Conservation (phyloP, 2,329 filamentous ascomycete species). For the Leptographium wingfieldii region DNA sequence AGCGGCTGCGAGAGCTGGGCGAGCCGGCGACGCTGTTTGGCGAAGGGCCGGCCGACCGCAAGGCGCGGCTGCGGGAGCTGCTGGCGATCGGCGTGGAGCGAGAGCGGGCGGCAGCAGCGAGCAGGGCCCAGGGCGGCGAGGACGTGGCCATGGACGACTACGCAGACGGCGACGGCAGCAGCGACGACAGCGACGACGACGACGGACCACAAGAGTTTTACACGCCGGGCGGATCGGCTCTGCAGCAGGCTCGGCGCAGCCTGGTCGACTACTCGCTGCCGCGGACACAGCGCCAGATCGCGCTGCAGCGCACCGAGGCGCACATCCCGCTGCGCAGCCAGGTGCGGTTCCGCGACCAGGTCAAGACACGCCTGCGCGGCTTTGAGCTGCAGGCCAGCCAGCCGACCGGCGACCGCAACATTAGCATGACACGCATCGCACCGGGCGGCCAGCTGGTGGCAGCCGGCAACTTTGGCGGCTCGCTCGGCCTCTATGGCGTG, state of each 20-base stretch:
- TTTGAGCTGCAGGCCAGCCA: constrained; percentile 93
- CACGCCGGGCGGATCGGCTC: constrained; percentile 62
- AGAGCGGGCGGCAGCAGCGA: neutral
- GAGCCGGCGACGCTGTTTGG: constrained; percentile 92
- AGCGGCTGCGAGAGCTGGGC: constrained; percentile 70
- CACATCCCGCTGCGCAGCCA: constrained; percentile 78
- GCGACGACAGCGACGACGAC: constrained; percentile 44
- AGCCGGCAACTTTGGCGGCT: constrained; percentile 85
- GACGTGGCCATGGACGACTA: constrained; percentile 31
- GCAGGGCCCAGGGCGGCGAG: neutral
- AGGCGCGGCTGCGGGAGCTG: constrained; percentile 75
- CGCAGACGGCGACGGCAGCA: constrained; percentile 25
- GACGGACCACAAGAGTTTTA: constrained; percentile 93
- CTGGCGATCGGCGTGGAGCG: constrained; percentile 27
- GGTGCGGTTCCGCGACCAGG: constrained; percentile 77
- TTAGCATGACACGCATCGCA: constrained; percentile 85
- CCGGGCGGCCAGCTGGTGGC: constrained; percentile 75
- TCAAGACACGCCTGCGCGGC: constrained; percentile 69
- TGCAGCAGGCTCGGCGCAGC: constrained; percentile 63
- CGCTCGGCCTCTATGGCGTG: constrained; percentile 73
- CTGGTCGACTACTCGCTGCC: constrained; percentile 79
- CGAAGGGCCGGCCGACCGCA: constrained; percentile 71
- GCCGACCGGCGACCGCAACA: constrained; percentile 77
- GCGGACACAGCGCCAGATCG: constrained; percentile 62
- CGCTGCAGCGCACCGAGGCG: constrained; percentile 67